Evolutionary conservation across 2,329 filamentous ascomycete species (phyloP), one percentile per base, ranked within the genome.

Genomic region (Penicillium nordicum): DNA sequence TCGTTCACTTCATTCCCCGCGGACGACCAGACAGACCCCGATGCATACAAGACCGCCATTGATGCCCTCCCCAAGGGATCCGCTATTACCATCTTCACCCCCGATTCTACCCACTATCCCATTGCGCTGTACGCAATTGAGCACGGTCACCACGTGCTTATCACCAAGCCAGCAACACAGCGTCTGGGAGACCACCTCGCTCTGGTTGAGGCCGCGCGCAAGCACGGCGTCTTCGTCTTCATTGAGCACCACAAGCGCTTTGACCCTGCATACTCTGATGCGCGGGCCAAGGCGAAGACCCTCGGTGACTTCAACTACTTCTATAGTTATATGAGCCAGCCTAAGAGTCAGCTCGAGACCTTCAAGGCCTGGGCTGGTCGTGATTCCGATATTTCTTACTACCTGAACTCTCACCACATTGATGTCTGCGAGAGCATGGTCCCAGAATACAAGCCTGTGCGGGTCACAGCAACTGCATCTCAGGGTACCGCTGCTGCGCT

Each of bases 241-340:
- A 82, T 97, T 67, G 92, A 97, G 81, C 92, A 97, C 78, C 92
- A 97, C 83, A 97, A 97, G 81, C 90, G 93, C 56, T 97, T 88
- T 77, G 92, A 97, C 73, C 92, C 92, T 2, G 91, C 91, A 23
- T 97, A 97, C 78, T 85, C 90, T 14, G 92, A 97, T 73, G 93
- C 93, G 14, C 84, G 87, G 48, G 87, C 87, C 77, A 86, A 88
- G 66, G 90, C 90, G 14, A 78, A 84, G 69, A 85, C 81, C 51
- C 80, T 97, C 8, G 92, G 92, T 62, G 91, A 96, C 77, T 97
- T 97, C 85, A 96, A 96, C 81, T 97, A 97, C 82, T 97, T 96
- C 74, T 97, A 96, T 82, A 88, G 85, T 67, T 97, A 97, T 83
- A 96, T 96, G 92, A 90, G 87, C 48, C 92, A 96, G 80, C 89